Percentiles rank a stretch among this genome's conserved stretches.
phyloP scores from a whole-genome alignment of 805 yeast genomes.

The Clavispora vitiphila region DNA sequence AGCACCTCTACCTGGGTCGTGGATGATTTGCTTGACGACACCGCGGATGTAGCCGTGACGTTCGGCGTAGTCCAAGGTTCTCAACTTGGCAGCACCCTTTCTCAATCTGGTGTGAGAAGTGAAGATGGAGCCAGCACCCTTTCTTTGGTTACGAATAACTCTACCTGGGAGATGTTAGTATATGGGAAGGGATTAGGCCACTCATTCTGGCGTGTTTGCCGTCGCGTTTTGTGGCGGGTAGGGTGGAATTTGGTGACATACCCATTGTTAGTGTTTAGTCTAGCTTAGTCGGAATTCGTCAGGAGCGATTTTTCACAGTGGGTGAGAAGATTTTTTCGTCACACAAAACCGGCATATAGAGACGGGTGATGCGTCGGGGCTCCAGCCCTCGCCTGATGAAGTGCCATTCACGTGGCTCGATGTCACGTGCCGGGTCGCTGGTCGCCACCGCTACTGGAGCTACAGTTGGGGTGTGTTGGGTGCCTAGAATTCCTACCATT shows the following conservation, averaged over 20 bases:
- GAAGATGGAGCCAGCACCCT: slow-evolving; percentile 9
- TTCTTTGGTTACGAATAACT: slow-evolving; percentile 9
- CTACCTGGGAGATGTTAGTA: slow-evolving; percentile 5
- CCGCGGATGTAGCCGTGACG: slow-evolving; percentile 9
- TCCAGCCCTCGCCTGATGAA: slow-evolving; percentile 7
- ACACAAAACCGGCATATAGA: slow-evolving; percentile 10
- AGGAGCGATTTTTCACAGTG: slow-evolving; percentile 1
- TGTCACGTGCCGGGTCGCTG: too few species aligned
- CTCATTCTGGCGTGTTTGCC: neutral
- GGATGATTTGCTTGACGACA: slow-evolving; percentile 7
- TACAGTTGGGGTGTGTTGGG: too few species aligned
- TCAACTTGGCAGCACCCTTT: slow-evolving; percentile 9
- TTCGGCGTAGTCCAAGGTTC: slow-evolving; percentile 7
- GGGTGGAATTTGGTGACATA: slow-evolving; percentile 4
- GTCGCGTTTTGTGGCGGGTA: neutral
- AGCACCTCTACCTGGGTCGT: slow-evolving; percentile 10
- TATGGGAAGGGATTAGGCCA: neutral
- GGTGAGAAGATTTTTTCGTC: slow-evolving; percentile 1
- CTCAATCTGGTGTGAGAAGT: slow-evolving; percentile 7
- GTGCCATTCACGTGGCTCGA: too few species aligned
- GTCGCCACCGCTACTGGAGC: too few species aligned
- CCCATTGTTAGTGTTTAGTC: slow-evolving; percentile 18
- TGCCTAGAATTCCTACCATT: slow-evolving; percentile 5
- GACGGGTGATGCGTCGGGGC: slow-evolving; percentile 5
- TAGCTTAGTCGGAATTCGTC: slow-evolving; percentile 3